Base-by-base conservation (phyloP, 1,284 basidiomycete genomes). In the Athelia psychrophila region DNA sequence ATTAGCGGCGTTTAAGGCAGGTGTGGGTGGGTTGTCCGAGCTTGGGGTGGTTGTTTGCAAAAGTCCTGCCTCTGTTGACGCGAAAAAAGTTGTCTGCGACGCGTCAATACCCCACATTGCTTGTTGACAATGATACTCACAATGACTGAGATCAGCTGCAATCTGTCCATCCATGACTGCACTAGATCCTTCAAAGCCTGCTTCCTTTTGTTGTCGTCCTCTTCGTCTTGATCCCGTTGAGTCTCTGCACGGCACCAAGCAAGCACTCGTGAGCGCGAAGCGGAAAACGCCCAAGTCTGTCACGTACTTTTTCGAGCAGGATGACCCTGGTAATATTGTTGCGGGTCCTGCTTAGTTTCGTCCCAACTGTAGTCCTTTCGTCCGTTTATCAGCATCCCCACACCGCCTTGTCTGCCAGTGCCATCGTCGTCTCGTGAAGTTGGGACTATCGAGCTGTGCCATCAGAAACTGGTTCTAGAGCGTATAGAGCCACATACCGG, bases 31-130 rank as follows among this genome's bases (percentile, higher is more conserved):
- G 27, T 20, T 36, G 1, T 40, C 50, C 38, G 52, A 57, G 12
- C 56, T 54, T 16, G 70, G 72, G 2, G 73, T 68, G 44, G 74
- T 75, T 4, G 75, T 69, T 19, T 79, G 72, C 13, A 84, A 60
- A 60, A 82, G 67, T 0, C 67, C 69, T 0, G 78, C 77, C 61
- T 84, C 81, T 13, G 75, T 79, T 0, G 79, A 75, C 4, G 81
- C 83, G 57, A 84, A 83, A 64, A 84, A 84, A 0, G 81, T 83
- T 0, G 82, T 81, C 83, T 84, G 53, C 6, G 51, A 24, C 20
- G 1, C 49, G 24, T 19, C 30, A 47, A 2, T 20, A 38, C 19
- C 16, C 16, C 19, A 45, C 20, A 25, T 16, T 36, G 22, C 23
- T 18, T n/a, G 5, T 20, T 33, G 23, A 19, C 6, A 18, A 24